Evolutionary conservation across 164 flowering plant species (phyloP).

Genomic region (Sextonia rubra): DNA sequence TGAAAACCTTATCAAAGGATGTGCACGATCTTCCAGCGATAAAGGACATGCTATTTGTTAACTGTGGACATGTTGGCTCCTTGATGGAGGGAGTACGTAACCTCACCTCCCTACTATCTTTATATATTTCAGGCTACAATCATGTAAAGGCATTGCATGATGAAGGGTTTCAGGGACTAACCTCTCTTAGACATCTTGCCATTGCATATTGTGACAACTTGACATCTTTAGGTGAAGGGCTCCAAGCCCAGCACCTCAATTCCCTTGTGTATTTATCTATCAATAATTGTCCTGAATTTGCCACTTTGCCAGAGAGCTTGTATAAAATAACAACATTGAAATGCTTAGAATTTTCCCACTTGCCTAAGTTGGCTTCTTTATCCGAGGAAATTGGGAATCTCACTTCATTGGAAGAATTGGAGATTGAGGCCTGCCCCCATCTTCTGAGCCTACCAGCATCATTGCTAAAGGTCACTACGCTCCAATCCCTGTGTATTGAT

Average conservation of each 20-base stretch:
- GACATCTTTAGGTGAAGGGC: neutral
- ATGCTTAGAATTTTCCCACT: neutral
- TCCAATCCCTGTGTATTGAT: neutral
- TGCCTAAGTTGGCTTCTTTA: neutral
- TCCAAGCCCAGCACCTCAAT: neutral
- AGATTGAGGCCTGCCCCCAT: neutral
- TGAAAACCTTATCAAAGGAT: slow-evolving; percentile 5
- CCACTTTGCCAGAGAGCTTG: neutral
- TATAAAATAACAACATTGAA: neutral
- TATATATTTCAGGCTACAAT: neutral
- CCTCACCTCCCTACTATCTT: slow-evolving; percentile 7
- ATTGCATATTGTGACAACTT: neutral
- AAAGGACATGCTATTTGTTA: slow-evolving; percentile 5
- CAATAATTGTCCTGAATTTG: neutral
- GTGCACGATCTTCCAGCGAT: neutral
- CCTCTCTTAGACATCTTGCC: neutral
- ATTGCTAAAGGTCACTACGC: neutral
- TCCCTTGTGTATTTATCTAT: neutral
- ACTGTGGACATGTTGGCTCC: slow-evolving; percentile 2
- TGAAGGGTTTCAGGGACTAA: neutral
- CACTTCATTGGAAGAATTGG: neutral
- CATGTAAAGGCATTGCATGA: neutral
- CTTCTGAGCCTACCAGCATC: neutral
- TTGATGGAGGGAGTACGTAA: slow-evolving; percentile 8
- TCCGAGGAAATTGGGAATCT: neutral